Percentiles rank a stretch among this genome's conserved stretches.
Conservation (phyloP, 148 eudicot genomes). For the Beta vulgaris region DNA sequence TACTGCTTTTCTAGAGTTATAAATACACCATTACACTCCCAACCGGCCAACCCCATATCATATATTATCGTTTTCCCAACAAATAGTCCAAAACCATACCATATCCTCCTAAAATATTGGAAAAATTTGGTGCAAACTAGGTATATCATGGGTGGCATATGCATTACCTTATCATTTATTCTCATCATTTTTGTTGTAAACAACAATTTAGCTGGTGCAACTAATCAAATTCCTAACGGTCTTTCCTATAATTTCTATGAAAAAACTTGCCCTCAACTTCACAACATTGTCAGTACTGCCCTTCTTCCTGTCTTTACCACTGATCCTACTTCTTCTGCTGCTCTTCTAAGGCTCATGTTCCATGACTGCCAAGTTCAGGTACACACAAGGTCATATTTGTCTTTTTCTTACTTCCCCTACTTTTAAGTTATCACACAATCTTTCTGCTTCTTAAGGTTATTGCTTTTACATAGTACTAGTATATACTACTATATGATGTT, state of each 20-base stretch:
- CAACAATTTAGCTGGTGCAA: slow-evolving; percentile 8
- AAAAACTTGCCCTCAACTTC: slow-evolving; percentile 29
- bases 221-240: slow-evolving; percentile 18
- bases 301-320: slow-evolving; percentile 25
- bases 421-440: neutral
- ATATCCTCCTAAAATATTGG: slow-evolving; percentile 14
- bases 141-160: slow-evolving; percentile 25
- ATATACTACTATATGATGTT: too few species aligned
- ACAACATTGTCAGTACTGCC: slow-evolving; percentile 23
- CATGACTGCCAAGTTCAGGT: slow-evolving; percentile 44
- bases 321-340: slow-evolving; percentile 35
- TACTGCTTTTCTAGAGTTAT: slow-evolving; percentile 16
- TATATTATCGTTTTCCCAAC: slow-evolving; percentile 15
- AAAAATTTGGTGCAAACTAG: slow-evolving; percentile 16
- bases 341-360: slow-evolving; percentile 37
- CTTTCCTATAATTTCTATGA: slow-evolving; percentile 31
- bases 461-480: too few species aligned
- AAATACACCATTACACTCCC: slow-evolving; percentile 11
- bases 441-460: neutral
- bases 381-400: neutral
- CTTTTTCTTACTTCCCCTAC: neutral
- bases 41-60: slow-evolving; percentile 17
- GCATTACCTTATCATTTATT: slow-evolving; percentile 9
- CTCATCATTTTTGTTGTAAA: slow-evolving; percentile 18
- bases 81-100: slow-evolving; percentile 9